A percentile compares a stretch with the other conserved stretches of the same genome.
These are phyloP conservation scores for Wickerhamiella kurtzmanii DNA, from an alignment of 805 yeast genomes.

Conservation along the genomic window DNA sequence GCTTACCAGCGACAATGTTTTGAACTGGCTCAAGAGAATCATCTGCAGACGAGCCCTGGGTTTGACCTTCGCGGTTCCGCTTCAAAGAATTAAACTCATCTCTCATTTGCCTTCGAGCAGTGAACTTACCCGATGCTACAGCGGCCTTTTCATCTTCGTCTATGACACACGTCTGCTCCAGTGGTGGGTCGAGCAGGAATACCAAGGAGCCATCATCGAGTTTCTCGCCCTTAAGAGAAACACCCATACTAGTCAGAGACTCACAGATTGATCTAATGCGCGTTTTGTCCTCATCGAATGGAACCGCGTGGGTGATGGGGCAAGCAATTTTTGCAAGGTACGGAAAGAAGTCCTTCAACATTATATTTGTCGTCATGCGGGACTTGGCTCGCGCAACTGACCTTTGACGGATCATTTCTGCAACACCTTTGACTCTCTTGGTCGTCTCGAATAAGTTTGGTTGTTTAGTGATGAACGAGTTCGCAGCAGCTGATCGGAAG, in stretches of 20 bases:
- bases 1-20: not conserved
- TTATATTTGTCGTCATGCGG: conserved; percentile 6
- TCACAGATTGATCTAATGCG: conserved; percentile 14
- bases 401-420: conserved; percentile 18
- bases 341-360: conserved; percentile 24
- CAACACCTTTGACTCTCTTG: conserved; percentile 23
- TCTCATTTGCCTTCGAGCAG: conserved; percentile 1
- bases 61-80: conserved; percentile 1
- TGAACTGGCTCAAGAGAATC: conserved; percentile 5
- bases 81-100: not conserved
- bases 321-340: conserved; percentile 19
- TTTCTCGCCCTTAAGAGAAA: conserved; percentile 18
- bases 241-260: conserved; percentile 18
- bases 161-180: conserved; percentile 20
- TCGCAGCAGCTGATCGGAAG: conserved; percentile 32
- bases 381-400: conserved; percentile 11
- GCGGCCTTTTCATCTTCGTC: conserved; percentile 6
- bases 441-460: conserved; percentile 19
- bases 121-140: conserved; percentile 2
- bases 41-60: conserved; percentile 9
- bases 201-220: conserved; percentile 22
- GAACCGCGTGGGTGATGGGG: conserved; percentile 16
- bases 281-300: conserved; percentile 11
- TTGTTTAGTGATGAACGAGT: conserved; percentile 10
- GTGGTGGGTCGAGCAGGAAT: conserved; percentile 25